A percentile compares a stretch with the other conserved stretches of the same genome.
These are phyloP conservation scores for Rhizophora apiculata DNA, from an alignment of 345 rosid genomes.

Conservation along the genomic window DNA sequence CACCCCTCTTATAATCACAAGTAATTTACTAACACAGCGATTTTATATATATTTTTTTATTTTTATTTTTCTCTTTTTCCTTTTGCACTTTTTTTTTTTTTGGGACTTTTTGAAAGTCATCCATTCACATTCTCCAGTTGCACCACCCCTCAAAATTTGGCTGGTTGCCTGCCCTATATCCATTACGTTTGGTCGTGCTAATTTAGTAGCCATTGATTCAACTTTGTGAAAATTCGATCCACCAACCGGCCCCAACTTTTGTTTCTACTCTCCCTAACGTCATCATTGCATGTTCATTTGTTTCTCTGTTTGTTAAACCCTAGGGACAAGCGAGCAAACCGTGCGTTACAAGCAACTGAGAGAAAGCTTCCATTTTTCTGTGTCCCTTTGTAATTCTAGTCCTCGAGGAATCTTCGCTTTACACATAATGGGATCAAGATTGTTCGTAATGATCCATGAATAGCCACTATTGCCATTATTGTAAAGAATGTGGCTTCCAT, in stretches of 20 bases:
- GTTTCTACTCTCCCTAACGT: constrained; percentile 27
- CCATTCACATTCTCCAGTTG: not conserved
- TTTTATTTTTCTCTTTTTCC: too few species aligned
- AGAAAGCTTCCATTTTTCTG: not conserved
- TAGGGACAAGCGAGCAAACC: not conserved
- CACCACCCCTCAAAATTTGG: constrained; percentile 5
- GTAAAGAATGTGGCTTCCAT: not conserved
- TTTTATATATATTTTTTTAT: too few species aligned
- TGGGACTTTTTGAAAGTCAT: constrained; percentile 30
- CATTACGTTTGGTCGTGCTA: not conserved
- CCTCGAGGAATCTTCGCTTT: constrained; percentile 25
- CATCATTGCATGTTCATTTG: not conserved
- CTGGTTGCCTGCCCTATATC: constrained; percentile 17
- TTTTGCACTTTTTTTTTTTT: constrained; percentile 20
- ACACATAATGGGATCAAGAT: constrained; percentile 13
- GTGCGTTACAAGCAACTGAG: not conserved
- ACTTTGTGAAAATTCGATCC: not conserved
- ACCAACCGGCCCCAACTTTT: constrained; percentile 9
- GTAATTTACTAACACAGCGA: not conserved
- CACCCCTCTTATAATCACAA: constrained; percentile 5
- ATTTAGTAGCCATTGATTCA: not conserved
- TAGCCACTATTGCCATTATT: not conserved
- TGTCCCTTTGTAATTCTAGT: constrained; percentile 16
- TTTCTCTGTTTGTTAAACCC: not conserved
- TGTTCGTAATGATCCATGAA: not conserved